Conservation (phyloP, 2,329 filamentous ascomycete species). For the Apiospora malaysiana region DNA sequence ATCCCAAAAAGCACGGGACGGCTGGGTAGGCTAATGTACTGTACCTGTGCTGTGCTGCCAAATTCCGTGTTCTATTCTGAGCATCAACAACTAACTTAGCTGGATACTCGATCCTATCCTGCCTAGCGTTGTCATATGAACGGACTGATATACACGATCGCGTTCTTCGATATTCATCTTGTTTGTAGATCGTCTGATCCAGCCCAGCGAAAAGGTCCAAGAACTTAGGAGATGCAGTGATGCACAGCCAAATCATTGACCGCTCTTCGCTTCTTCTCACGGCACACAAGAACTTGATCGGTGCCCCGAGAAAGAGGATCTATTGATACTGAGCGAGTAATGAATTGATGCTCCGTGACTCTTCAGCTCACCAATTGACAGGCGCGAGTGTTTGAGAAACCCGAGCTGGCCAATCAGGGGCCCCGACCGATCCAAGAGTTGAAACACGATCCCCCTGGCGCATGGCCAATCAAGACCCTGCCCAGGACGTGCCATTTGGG, state of each 20-base stretch:
- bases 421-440: constrained; percentile 5
- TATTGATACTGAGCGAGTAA: constrained; percentile 8
- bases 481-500: constrained; percentile 4
- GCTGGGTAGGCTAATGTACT: constrained; percentile 15
- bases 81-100: background rate
- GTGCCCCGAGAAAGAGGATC: background rate
- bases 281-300: background rate
- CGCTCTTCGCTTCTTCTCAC: background rate
- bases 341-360: constrained; percentile 6
- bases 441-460: constrained; percentile 18
- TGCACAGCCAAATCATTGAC: background rate
- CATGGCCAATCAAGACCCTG: constrained; percentile 12
- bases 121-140: background rate
- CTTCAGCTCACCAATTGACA: constrained; percentile 19
- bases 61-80: constrained; percentile 7
- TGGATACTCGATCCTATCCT: background rate
- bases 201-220: background rate
- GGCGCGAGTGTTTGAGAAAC: constrained; percentile 20
- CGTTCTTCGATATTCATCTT: background rate
- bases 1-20: constrained; percentile 17
- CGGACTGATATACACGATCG: constrained; percentile 1
- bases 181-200: background rate
- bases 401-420: constrained; percentile 1
- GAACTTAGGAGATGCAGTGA: background rate
- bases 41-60: background rate